These are phyloP conservation scores for Madurella fahalii DNA, from an alignment of 2,329 filamentous ascomycete genomes.

Conservation along the genomic window DNA sequence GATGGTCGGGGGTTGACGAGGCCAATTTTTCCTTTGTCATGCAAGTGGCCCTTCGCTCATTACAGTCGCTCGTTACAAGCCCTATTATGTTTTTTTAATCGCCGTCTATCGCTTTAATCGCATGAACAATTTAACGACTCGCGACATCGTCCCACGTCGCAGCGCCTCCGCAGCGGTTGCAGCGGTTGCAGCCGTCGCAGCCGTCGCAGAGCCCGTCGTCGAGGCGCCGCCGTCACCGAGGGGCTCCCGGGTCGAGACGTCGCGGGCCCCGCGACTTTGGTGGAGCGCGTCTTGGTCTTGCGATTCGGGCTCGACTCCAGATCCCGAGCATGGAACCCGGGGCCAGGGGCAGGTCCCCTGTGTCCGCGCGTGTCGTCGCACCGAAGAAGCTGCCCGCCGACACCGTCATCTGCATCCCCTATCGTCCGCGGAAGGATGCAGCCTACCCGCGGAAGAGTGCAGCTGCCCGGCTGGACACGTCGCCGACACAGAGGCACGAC, in stretches of 20 bases:
- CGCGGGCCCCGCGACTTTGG: slow-evolving; percentile 12
- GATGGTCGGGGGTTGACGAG: background rate
- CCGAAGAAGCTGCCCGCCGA: slow-evolving; percentile 25
- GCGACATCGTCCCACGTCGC: slow-evolving; percentile 18
- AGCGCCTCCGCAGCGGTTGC: slow-evolving; percentile 6
- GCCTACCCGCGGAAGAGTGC: slow-evolving; percentile 19
- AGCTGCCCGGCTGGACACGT: slow-evolving; percentile 16
- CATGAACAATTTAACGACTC: slow-evolving; percentile 17
- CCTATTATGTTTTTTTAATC: background rate
- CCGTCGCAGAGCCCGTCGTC: slow-evolving; percentile 1
- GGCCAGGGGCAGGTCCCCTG: slow-evolving; percentile 23
- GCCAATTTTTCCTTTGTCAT: slow-evolving; percentile 4
- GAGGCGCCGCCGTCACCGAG: slow-evolving; percentile 14
- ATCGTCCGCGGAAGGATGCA: slow-evolving; percentile 21
- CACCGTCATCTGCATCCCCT: slow-evolving; percentile 21
- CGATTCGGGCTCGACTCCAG: slow-evolving; percentile 1
- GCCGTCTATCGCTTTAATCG: slow-evolving; percentile 3
- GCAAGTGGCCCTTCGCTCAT: slow-evolving; percentile 3
- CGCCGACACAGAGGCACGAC: slow-evolving; percentile 9
- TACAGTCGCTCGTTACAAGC: slow-evolving; percentile 2
- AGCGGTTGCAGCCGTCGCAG: background rate
- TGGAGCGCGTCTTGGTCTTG: slow-evolving; percentile 10
- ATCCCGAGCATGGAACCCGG: slow-evolving; percentile 21
- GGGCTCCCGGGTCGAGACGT: slow-evolving; percentile 14
- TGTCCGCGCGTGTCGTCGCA: slow-evolving; percentile 23